phyloP scores from a whole-genome alignment of 371 early-diverging fungal genomes.

The Apophysomyces elegans region DNA sequence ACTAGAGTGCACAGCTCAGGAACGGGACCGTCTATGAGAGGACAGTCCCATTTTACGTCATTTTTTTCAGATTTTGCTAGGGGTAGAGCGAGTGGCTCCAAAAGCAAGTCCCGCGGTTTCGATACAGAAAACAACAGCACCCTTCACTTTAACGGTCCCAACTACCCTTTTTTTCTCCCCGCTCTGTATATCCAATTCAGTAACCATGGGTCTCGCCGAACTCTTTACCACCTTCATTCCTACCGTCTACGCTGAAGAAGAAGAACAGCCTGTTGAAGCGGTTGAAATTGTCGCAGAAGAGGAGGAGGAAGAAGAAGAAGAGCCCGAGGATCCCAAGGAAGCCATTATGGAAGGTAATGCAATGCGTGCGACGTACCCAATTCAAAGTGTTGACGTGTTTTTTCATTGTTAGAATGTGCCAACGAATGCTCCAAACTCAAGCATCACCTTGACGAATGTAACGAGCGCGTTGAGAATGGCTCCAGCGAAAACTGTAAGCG shows the following conservation, averaged over 20 bases:
- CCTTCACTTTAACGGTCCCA: slow-evolving; percentile 1
- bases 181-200: slow-evolving; percentile 10
- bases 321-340: slow-evolving; percentile 53
- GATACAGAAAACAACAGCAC: slow-evolving; percentile 1
- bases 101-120: too few relatives aligned
- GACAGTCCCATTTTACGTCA: too few relatives aligned
- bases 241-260: slow-evolving; percentile 30
- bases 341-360: slow-evolving; percentile 52
- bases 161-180: slow-evolving; percentile 10
- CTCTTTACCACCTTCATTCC: slow-evolving; percentile 55
- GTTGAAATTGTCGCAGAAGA: slow-evolving; percentile 26
- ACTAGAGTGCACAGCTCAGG: too few relatives aligned
- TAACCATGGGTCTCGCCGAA: slow-evolving; percentile 53
- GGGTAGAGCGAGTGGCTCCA: too few relatives aligned
- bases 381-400: neutral
- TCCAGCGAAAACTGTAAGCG: slow-evolving; percentile 56
- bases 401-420: slow-evolving; percentile 39
- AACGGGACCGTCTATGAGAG: too few relatives aligned
- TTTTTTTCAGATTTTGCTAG: too few relatives aligned
- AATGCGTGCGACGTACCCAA: neutral
- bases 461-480: slow-evolving; percentile 61
- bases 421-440: slow-evolving; percentile 50
- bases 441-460: slow-evolving; percentile 61
- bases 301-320: slow-evolving; percentile 44
- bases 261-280: slow-evolving; percentile 19